These are phyloP conservation scores for Cicer bijugum DNA, from an alignment of 306 rosid species.

Conservation along the genomic window DNA sequence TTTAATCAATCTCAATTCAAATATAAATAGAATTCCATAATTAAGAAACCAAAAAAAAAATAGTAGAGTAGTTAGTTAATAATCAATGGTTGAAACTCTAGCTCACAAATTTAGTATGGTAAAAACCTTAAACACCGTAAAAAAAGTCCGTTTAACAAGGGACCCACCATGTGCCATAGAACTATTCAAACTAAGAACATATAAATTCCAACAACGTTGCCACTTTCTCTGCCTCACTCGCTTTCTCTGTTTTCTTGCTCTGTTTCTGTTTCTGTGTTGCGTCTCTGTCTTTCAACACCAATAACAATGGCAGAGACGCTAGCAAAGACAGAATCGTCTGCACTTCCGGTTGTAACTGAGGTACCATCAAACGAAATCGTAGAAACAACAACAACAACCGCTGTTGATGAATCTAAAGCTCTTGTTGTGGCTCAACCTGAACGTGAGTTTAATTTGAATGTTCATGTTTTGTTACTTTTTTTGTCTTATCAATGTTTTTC, in stretches of 20 bases:
- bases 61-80: background rate
- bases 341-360: constrained; percentile 35
- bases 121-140: background rate
- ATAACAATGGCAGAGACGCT: constrained; percentile 54
- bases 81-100: constrained; percentile 4
- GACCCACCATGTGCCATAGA: constrained; percentile 21
- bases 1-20: too few species aligned
- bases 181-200: background rate
- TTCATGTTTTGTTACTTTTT: background rate
- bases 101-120: background rate
- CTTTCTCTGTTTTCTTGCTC: constrained; percentile 12
- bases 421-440: constrained; percentile 28
- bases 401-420: constrained; percentile 49
- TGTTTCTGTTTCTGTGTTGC: constrained; percentile 5
- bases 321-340: constrained; percentile 43
- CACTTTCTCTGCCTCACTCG: background rate
- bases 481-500: constrained; percentile 2
- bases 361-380: constrained; percentile 41
- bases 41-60: too few species aligned
- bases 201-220: background rate
- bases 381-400: constrained; percentile 36
- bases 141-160: constrained; percentile 13
- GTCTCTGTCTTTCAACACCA: constrained; percentile 22
- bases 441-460: constrained; percentile 42
- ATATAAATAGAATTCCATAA: too few species aligned